Base-by-base conservation (phyloP, 192 early-diverging fungal genomes). In the Coemansia brasiliensis region DNA sequence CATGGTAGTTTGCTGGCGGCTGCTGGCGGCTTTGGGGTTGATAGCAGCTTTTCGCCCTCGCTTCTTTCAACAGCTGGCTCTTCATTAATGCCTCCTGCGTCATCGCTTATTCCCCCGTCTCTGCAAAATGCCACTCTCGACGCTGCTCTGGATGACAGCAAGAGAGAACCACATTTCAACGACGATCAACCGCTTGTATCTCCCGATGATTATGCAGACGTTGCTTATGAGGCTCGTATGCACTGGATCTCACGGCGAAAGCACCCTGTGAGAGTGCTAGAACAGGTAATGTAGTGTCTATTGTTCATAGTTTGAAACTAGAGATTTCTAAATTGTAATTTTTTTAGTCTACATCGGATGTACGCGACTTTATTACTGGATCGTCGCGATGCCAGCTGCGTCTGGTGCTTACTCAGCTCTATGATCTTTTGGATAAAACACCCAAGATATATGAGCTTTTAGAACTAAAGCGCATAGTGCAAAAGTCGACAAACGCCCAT, bases 161-260 rank as follows among this genome's bases (percentile, higher is more conserved):
- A 13, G 24, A 55, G 37, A 10, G 25, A 45, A 7, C 11, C 57
- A n/a, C 24, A 20, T 7, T 15, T 54, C 6, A 57, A 66, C 45
- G 74, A 76, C 51, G 52, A 21, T 40, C 41, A 41, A 55, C 63
- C 55, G 2, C 24, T 76, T 9, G 50, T 55, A 3, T 41, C 58
- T 1, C 32, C 52, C n/a, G 55, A 62, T 8, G 74, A 76, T 24
- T 76, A 76, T 26, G 37, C 51, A 2, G 49, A 57, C 0, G 52
- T 66, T 18, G 49, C 39, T 8, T 52, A 38, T 27, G 74, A 70
- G n/a, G 74, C 74, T 39, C 52, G 52, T 24, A 43, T 44, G 24
- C 56, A 76, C 17, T 76, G 74, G 74, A 63, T 59, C 10, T 43
- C 67, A n/a, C 67, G 74, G 27, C 27, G 40, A 43, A 76, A 76